A percentile compares a stretch with the other conserved stretches of the same genome.
Conservation (phyloP, 2,329 filamentous ascomycete genomes). For the Ceratocystiopsis sp. region DNA sequence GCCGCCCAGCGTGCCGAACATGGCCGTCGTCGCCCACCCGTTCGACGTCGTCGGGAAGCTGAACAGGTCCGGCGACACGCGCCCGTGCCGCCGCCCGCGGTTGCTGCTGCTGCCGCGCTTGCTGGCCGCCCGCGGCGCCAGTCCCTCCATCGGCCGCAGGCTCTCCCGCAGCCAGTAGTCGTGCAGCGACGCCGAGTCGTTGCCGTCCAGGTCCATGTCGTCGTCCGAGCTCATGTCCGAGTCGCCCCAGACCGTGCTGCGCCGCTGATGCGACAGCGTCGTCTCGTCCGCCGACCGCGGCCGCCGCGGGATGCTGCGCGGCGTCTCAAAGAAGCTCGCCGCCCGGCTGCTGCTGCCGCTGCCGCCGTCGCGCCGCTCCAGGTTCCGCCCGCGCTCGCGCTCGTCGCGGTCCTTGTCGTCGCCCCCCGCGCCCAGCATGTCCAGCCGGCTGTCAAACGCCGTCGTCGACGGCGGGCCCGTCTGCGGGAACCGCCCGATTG, state of each 20-base stretch:
- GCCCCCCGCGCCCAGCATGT: slow-evolving; percentile 11
- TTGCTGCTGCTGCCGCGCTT: background rate
- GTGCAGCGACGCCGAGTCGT: slow-evolving; percentile 32
- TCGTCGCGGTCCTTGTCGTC: background rate
- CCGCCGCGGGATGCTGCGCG: slow-evolving; percentile 19
- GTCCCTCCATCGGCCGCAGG: slow-evolving; percentile 21
- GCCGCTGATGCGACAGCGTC: slow-evolving; percentile 19
- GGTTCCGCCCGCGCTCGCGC: too few species aligned
- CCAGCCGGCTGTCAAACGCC: slow-evolving; percentile 17
- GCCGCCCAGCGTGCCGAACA: slow-evolving; percentile 26
- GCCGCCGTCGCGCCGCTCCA: too few species aligned
- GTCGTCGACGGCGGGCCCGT: slow-evolving; percentile 14
- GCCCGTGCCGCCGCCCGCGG: background rate
- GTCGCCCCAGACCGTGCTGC: slow-evolving; percentile 24
- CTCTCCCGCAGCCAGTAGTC: slow-evolving; percentile 43
- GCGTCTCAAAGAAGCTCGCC: slow-evolving; percentile 14
- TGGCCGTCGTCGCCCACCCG: slow-evolving; percentile 29
- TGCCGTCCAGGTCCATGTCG: slow-evolving; percentile 20
- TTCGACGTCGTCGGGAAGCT: slow-evolving; percentile 26
- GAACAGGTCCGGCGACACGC: slow-evolving; percentile 35
- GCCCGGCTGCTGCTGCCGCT: too few species aligned
- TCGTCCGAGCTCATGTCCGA: slow-evolving; percentile 18
- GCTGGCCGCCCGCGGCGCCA: slow-evolving; percentile 1
- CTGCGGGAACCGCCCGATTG: slow-evolving; percentile 2
- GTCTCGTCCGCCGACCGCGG: slow-evolving; percentile 32